Base-by-base conservation (phyloP, 2,329 filamentous ascomycete genomes). In the Monilinia polystroma region DNA sequence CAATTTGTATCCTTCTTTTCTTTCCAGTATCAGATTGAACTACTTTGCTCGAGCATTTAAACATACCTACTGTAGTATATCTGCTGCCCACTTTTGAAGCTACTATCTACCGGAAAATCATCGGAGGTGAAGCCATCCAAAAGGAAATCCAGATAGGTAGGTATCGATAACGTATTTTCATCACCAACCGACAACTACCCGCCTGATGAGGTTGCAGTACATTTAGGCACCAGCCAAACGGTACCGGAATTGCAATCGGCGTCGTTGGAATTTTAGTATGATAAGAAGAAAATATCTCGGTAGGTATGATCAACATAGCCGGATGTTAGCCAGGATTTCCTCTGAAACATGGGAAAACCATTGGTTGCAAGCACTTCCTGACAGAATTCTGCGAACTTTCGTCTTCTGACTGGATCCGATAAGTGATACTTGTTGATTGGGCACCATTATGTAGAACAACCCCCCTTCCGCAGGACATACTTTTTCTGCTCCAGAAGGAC, bases 141-240 rank as follows among this genome's bases (percentile, higher is more conserved):
- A 5, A 11, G 6, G 6, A 5, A 20, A 18, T 7, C 18, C 3
- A 20, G 43, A 20, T 16, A 35, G 14, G 29, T 45, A 29, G 45
- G n/a, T 51, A 38, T 38, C 38, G 58, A 60, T 38, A 60, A 58
- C n/a, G 32, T 35, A 35, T 35, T 20, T 23, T 7, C 18, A 38
- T 51, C 45, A 26, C 16, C 29, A 35, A 38, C 51, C 26, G 45
- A 38, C 16, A 23, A 51, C 49, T 51, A 20, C 35, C 38, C 12
- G 47, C 29, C 51, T 29, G 32, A 51, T 38, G 58, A 51, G 45
- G 58, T 60, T 60, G 12, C 45, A 60, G 43, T 23, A 38, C 29
- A 51, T 18, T 43, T 38, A 60, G 57, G 57, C 57, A 60, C 57
- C 57, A 51, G 29, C 32, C 14, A 51, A 60, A 51, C 49, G 29